phyloP scores from a whole-genome alignment of 768 basidiomycete species.

The Boletellus ananas region DNA sequence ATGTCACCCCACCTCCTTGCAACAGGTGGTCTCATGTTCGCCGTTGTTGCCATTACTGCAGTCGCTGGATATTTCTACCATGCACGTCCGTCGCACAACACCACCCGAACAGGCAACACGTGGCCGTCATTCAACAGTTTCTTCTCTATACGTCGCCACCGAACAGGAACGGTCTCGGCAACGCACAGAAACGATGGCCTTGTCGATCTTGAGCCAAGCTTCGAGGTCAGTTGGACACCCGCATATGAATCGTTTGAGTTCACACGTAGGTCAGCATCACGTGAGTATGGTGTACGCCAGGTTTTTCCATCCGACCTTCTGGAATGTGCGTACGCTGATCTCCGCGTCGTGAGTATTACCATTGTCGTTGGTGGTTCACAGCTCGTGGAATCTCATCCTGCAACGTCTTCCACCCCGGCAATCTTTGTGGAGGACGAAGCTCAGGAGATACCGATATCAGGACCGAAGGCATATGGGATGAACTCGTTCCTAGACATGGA shows the following conservation, averaged over 20 bases:
- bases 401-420: slow-evolving; percentile 14
- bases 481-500: slow-evolving; percentile 15
- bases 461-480: slow-evolving; percentile 4
- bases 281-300: slow-evolving; percentile 22
- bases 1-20: slow-evolving; percentile 2
- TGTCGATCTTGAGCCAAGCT: slow-evolving; percentile 9
- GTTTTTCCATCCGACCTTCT: slow-evolving; percentile 21
- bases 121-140: slow-evolving; percentile 7
- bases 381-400: slow-evolving; percentile 18
- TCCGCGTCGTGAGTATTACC: not conserved
- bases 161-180: not conserved
- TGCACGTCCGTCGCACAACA: not conserved
- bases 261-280: slow-evolving; percentile 4
- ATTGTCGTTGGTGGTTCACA: not conserved
- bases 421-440: slow-evolving; percentile 22
- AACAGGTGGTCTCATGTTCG: slow-evolving; percentile 19
- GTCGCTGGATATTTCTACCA: slow-evolving; percentile 17
- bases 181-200: not conserved
- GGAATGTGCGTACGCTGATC: slow-evolving; percentile 12
- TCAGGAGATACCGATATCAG: not conserved
- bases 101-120: not conserved
- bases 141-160: slow-evolving; percentile 2
- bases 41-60: slow-evolving; percentile 8
- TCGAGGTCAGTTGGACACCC: slow-evolving; percentile 1
- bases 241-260: not conserved